Evolutionary conservation across 805 yeast genomes (phyloP).

Genomic region (Sugiyamaella mastotermitis): DNA sequence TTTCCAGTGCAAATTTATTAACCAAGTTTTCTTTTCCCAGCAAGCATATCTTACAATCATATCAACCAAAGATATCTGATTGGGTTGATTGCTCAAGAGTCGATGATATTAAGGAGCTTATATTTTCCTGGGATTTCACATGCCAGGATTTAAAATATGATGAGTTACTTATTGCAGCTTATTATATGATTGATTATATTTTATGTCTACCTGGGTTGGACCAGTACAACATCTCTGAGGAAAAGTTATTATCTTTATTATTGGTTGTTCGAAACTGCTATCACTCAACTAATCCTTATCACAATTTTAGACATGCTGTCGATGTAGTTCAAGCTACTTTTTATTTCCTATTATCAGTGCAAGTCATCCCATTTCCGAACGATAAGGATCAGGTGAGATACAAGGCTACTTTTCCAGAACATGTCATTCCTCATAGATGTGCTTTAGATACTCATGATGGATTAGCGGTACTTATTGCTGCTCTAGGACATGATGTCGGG

Average conservation of each 20-base stretch:
- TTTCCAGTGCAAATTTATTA: constrained; percentile 3
- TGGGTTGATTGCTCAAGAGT: background rate
- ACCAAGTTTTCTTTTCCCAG: constrained; percentile 5
- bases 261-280: constrained; percentile 72
- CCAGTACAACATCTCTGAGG: constrained; percentile 26
- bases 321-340: constrained; percentile 92
- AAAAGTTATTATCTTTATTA: constrained; percentile 52
- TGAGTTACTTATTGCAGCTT: constrained; percentile 59
- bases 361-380: constrained; percentile 16
- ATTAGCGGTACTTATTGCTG: constrained; percentile 65
- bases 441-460: constrained; percentile 37
- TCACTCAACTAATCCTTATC: constrained; percentile 82
- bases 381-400: constrained; percentile 3
- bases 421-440: no score
- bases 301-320: constrained; percentile 91
- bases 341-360: constrained; percentile 41
- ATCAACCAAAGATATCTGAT: background rate
- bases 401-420: background rate
- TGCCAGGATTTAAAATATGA: constrained; percentile 61
- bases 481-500: constrained; percentile 92
- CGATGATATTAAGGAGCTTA: background rate
- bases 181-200: constrained; percentile 43
- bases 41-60: constrained; percentile 5
- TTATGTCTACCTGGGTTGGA: constrained; percentile 13
- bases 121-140: constrained; percentile 55